Evolutionary conservation across 2,329 filamentous ascomycete genomes (phyloP).

Genomic region (Hymenoscyphus infarciens): DNA sequence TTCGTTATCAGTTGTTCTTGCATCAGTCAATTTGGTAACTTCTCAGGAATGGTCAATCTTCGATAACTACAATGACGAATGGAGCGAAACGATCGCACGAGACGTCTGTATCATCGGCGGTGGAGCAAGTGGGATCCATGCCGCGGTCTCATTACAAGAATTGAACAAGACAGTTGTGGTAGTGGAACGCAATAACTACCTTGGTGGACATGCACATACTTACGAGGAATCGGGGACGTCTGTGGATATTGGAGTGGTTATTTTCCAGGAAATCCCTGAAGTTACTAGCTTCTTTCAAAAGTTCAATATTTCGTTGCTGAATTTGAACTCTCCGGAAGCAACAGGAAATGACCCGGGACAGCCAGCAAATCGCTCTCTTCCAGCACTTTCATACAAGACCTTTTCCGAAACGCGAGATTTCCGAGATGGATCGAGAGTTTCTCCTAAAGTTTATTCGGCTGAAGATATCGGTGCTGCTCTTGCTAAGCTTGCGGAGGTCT

Average conservation of each 20-base stretch:
- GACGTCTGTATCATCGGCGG: neutral
- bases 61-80: neutral
- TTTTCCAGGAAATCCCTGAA: neutral
- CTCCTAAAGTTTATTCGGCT: neutral
- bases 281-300: neutral
- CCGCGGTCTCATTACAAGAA: neutral
- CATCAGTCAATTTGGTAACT: neutral
- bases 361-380: neutral
- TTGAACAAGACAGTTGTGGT: conserved; percentile 6
- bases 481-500: neutral
- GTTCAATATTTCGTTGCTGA: neutral
- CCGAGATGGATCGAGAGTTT: neutral
- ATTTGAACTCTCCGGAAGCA: neutral
- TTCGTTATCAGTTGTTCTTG: neutral
- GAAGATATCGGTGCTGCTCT: neutral
- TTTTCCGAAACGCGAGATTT: neutral
- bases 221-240: neutral
- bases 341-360: neutral
- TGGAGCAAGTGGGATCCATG: neutral
- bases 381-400: neutral
- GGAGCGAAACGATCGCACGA: neutral
- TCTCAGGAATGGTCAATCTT: neutral
- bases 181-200: conserved; percentile 6
- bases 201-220: conserved; percentile 5
- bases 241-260: conserved; percentile 1